Evolutionary conservation across 345 rosid genomes (phyloP).

Genomic region (Citrus sp.): DNA sequence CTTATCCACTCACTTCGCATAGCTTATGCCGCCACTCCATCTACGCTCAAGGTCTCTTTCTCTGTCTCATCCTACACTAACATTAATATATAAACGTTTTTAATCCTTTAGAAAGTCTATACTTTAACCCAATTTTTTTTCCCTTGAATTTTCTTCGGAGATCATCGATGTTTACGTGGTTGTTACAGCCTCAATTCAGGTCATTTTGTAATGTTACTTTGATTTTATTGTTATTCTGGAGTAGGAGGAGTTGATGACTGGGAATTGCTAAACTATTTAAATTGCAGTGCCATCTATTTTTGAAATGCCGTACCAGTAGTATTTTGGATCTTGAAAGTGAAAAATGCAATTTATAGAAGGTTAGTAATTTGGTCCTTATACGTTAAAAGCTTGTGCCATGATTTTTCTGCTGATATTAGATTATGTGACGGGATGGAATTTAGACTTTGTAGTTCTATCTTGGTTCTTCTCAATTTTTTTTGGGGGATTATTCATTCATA

Average conservation of each 20-base stretch:
- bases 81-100: neutral
- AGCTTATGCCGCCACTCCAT: constrained; percentile 69
- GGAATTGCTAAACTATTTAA: neutral
- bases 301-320: no score
- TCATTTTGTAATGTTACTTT: neutral
- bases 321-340: no score
- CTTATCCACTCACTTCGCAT: constrained; percentile 62
- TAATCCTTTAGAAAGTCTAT: neutral
- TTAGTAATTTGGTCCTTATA: no score
- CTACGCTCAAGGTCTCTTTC: constrained; percentile 49
- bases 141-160: constrained; percentile 25
- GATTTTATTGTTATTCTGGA: neutral
- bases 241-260: neutral
- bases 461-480: no score
- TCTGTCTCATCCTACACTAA: neutral
- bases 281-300: no score
- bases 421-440: no score
- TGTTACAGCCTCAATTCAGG: constrained; percentile 86
- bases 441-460: no score
- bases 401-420: no score
- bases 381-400: no score
- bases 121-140: neutral
- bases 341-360: no score
- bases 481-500: no score
- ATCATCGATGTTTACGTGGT: constrained; percentile 85